Conservation (phyloP, 441 rosid genomes). For the Aleurites moluccanus region DNA sequence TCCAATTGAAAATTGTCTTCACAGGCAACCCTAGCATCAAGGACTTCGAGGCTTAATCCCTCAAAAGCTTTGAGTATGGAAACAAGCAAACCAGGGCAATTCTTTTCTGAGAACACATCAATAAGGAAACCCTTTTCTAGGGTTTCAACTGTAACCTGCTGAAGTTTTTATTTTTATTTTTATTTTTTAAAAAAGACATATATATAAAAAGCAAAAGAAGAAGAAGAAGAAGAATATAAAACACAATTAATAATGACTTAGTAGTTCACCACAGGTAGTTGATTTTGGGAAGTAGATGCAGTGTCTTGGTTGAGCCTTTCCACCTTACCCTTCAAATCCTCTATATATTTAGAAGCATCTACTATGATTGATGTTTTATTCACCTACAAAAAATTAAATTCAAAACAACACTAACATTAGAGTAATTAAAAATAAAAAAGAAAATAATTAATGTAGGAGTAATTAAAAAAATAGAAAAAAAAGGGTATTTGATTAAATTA, state of each 20-base stretch:
- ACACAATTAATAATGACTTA: too few relatives aligned
- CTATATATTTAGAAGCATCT: slow-evolving; percentile 77
- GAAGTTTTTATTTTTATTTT: neutral
- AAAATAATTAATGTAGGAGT: neutral
- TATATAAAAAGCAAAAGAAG: neutral
- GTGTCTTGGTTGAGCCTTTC: slow-evolving; percentile 65
- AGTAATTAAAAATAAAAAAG: neutral
- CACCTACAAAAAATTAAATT: slow-evolving; percentile 35
- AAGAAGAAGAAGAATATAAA: too few relatives aligned
- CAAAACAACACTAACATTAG: neutral
- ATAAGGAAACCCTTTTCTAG: slow-evolving; percentile 72
- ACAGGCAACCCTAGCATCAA: slow-evolving; percentile 92
- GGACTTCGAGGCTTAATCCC: slow-evolving; percentile 71
- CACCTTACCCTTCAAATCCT: slow-evolving; percentile 67
- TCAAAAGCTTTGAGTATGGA: slow-evolving; percentile 78
- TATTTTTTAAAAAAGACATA: neutral
- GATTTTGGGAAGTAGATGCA: slow-evolving; percentile 46
- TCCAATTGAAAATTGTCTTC: slow-evolving; percentile 62
- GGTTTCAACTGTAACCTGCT: slow-evolving; percentile 70
- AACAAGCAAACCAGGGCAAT: slow-evolving; percentile 77
- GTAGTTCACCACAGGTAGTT: slow-evolving; percentile 49
- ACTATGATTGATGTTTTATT: slow-evolving; percentile 63
- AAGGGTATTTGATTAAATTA: too few relatives aligned
- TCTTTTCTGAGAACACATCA: slow-evolving; percentile 55
- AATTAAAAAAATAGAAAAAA: neutral